Base-by-base conservation (phyloP, 108 stramenopile species). In the Aurantiochytrium sp. region DNA sequence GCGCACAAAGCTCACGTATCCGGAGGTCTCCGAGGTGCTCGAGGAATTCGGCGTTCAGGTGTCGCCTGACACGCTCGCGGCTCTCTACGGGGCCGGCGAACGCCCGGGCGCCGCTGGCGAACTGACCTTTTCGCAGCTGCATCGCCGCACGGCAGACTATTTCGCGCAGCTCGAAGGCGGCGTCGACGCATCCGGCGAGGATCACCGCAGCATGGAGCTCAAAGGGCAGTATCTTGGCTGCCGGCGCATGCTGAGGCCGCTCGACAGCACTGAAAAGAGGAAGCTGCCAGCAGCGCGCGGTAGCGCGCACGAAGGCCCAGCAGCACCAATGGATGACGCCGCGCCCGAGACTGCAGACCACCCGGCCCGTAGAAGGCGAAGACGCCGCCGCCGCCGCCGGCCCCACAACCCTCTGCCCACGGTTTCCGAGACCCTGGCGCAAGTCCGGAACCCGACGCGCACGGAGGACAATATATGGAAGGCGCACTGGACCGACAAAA, bases 401-500 rank as follows among this genome's bases (percentile, higher is more conserved):
- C 73, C 10, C 68, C n/a, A 41, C 6, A 12, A 37, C 32, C 6
- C 24, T 22, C 45, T 81, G 73, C 73, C 39, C 1, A 81, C 73
- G 17, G 45, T 81, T 1, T 81, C 73, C 1, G 73, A 81, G 39
- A 48, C 39, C 27, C 15, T 65, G 32, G 34, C 27, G 8, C 59
- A 65, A 65, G 19, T 65, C 19, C 59, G 32, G 10, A 65, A 65
- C 24, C 59, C 59, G 17, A 27, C 42, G 30, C 21, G 73, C 39
- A 42, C 6, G n/a, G 73, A 81, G 45, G 73, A 81, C 73, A 41
- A 81, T 2, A 22, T 81, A 39, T 81, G 73, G 73, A 81, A 81
- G 24, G 73, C 73, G 1, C 39, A 48, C n/a, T 81, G 73, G 73
- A 81, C 73, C 21, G 73, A 81, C 73, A 81, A 81, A 3, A 48